These are phyloP conservation scores for Starmerella scarabaei DNA, from an alignment of 805 yeast species.

Conservation along the genomic window DNA sequence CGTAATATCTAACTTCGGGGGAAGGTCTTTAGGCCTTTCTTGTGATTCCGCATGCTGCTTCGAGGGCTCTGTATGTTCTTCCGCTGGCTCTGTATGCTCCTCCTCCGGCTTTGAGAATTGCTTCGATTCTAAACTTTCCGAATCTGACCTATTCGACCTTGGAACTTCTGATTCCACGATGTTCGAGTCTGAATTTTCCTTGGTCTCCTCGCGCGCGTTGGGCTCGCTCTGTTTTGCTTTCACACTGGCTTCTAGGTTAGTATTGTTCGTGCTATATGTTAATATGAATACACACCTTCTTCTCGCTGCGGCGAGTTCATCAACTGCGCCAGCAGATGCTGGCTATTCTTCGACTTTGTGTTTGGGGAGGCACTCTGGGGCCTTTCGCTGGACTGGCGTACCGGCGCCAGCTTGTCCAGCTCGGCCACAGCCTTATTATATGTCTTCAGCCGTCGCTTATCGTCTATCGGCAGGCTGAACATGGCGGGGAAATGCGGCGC, in stretches of 20 bases:
- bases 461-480: slow-evolving; percentile 19
- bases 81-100: not conserved
- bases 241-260: no score
- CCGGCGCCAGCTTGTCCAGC: slow-evolving; percentile 11
- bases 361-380: slow-evolving; percentile 56
- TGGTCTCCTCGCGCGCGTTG: no score
- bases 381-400: not conserved
- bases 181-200: no score
- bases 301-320: slow-evolving; percentile 41
- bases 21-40: no score
- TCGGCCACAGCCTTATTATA: slow-evolving; percentile 12
- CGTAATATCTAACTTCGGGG: not conserved
- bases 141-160: not conserved
- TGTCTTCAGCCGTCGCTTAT: slow-evolving; percentile 14
- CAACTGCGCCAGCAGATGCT: slow-evolving; percentile 70
- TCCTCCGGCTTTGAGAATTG: not conserved
- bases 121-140: not conserved
- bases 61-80: no score
- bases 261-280: not conserved
- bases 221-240: no score
- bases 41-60: no score
- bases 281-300: slow-evolving; percentile 23
- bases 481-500: slow-evolving; percentile 15
- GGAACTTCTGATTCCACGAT: not conserved
- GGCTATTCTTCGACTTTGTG: slow-evolving; percentile 36